A percentile compares a stretch with the other conserved stretches of the same genome.
Evolutionary conservation across 129 eudicot species (phyloP).

Genomic region (Silybum marianum): DNA sequence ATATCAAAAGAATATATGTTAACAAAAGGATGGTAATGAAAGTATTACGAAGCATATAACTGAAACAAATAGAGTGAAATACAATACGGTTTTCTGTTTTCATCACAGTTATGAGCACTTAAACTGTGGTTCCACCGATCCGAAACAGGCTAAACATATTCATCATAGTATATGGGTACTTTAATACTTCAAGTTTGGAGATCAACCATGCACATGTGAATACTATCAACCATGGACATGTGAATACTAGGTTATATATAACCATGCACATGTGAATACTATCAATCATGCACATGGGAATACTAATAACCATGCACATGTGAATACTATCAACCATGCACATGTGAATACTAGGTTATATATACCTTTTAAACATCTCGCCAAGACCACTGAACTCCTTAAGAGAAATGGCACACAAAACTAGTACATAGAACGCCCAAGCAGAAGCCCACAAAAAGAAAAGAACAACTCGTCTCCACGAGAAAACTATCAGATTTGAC

Average conservation of each 20-base stretch:
- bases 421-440: slow-evolving; percentile 66
- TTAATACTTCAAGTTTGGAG: neutral
- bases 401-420: slow-evolving; percentile 64
- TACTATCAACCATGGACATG: neutral
- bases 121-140: neutral
- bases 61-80: neutral
- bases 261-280: neutral
- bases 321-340: neutral
- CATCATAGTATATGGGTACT: neutral
- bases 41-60: neutral
- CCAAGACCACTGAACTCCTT: slow-evolving; percentile 70
- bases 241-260: neutral
- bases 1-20: slow-evolving; percentile 3
- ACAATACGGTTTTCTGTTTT: neutral
- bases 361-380: slow-evolving; percentile 88
- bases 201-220: neutral
- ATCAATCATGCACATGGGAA: neutral
- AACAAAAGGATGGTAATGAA: slow-evolving; percentile 19
- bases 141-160: neutral
- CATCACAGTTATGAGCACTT: neutral
- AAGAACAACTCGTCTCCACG: slow-evolving; percentile 50
- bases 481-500: slow-evolving; percentile 34
- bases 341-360: slow-evolving; percentile 14
- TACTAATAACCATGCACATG: neutral
- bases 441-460: slow-evolving; percentile 74